Evolutionary conservation across 768 basidiomycete genomes (phyloP).

Genomic region (Agrocybe praecox): DNA sequence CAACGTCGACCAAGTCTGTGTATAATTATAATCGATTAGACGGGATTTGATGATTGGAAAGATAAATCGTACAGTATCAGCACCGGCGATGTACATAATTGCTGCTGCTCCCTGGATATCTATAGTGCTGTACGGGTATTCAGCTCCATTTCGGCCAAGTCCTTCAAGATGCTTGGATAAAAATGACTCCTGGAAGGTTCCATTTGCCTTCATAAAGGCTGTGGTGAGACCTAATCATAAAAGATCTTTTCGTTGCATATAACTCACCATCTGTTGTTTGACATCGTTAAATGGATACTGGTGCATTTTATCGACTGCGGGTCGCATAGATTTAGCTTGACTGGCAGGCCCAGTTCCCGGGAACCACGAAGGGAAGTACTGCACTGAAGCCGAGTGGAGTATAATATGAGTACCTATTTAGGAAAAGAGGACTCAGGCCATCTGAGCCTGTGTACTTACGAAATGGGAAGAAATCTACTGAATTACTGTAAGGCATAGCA

Average conservation of each 20-base stretch:
- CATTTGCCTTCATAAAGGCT: not conserved
- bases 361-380: slow-evolving; percentile 58
- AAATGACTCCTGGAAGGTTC: not conserved
- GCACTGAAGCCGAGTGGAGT: slow-evolving; percentile 42
- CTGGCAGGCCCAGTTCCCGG: slow-evolving; percentile 58
- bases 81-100: slow-evolving; percentile 37
- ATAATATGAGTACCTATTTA: too few relatives aligned
- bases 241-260: not conserved
- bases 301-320: slow-evolving; percentile 50
- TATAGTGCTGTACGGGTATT: slow-evolving; percentile 14
- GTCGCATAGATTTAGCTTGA: slow-evolving; percentile 48
- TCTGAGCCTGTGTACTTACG: slow-evolving; percentile 28
- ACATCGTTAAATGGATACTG: slow-evolving; percentile 53
- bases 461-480: slow-evolving; percentile 47
- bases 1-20: slow-evolving; percentile 1
- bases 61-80: slow-evolving; percentile 31
- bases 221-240: too few relatives aligned
- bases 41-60: not conserved
- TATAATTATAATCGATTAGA: not conserved
- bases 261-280: slow-evolving; percentile 55
- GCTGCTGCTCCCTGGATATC: slow-evolving; percentile 26
- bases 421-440: not conserved
- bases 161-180: not conserved
- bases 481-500: slow-evolving; percentile 45
- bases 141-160: slow-evolving; percentile 14